These are phyloP conservation scores for Kazachstania psychrophila DNA, from an alignment of 805 yeast genomes.

Conservation along the genomic window DNA sequence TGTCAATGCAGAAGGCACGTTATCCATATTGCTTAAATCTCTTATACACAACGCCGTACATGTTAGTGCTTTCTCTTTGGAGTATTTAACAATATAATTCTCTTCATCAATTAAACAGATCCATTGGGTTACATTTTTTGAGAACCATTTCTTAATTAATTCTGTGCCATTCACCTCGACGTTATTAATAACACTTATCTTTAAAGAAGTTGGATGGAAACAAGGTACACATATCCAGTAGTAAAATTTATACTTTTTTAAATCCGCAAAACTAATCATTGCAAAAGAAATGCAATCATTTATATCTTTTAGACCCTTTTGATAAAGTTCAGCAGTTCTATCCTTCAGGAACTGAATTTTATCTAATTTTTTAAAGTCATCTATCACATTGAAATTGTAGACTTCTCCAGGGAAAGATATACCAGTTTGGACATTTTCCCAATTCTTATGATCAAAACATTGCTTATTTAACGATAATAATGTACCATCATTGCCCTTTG, in stretches of 20 bases:
- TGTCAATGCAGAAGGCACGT: slow-evolving; percentile 43
- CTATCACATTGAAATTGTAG: slow-evolving; percentile 70
- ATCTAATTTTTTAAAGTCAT: slow-evolving; percentile 65
- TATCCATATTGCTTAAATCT: slow-evolving; percentile 31
- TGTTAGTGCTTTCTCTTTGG: slow-evolving; percentile 4
- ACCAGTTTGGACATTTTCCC: slow-evolving; percentile 5
- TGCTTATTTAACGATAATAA: slow-evolving; percentile 22
- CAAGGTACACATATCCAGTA: slow-evolving; percentile 87
- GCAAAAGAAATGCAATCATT: slow-evolving; percentile 31
- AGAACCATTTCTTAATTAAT: slow-evolving; percentile 12
- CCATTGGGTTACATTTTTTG: slow-evolving; percentile 17
- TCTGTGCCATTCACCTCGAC: neutral
- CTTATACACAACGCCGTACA: slow-evolving; percentile 30
- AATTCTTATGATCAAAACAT: slow-evolving; percentile 25
- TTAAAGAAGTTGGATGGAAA: slow-evolving; percentile 27
- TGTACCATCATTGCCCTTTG: slow-evolving; percentile 11
- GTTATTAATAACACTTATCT: slow-evolving; percentile 4
- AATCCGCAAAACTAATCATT: slow-evolving; percentile 69
- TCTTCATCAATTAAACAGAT: slow-evolving; percentile 22
- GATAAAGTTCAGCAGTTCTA: slow-evolving; percentile 28
- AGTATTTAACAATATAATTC: slow-evolving; percentile 14
- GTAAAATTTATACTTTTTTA: slow-evolving; percentile 77
- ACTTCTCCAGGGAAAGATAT: slow-evolving; percentile 32
- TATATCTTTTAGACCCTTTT: slow-evolving; percentile 26
- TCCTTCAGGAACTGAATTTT: slow-evolving; percentile 48